A percentile compares a stretch with the other conserved stretches of the same genome.
Conservation (phyloP, 2,329 filamentous ascomycete species). For the Onygenales sp. region DNA sequence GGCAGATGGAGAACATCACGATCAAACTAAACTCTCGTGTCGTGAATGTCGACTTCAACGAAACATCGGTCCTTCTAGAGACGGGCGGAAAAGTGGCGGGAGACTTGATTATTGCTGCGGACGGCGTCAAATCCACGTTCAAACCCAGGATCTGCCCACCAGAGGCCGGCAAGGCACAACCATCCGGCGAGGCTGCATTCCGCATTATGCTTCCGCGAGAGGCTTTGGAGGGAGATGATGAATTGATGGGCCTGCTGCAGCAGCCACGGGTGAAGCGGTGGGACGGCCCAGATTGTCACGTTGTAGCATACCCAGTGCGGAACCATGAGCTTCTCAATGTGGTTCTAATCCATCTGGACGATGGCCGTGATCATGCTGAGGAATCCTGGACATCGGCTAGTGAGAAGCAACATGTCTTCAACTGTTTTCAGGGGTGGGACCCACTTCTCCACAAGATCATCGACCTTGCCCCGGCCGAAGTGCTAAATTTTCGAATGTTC, state of each 20-base stretch:
- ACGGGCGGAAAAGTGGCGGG: slow-evolving; percentile 45
- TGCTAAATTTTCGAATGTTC: slow-evolving; percentile 58
- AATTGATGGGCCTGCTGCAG: slow-evolving; percentile 48
- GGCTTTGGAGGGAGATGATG: slow-evolving; percentile 38
- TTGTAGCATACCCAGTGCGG: slow-evolving; percentile 58
- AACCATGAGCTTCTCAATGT: slow-evolving; percentile 60
- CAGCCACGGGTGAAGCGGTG: slow-evolving; percentile 51
- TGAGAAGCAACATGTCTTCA: slow-evolving; percentile 51
- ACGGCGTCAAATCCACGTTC: slow-evolving; percentile 44
- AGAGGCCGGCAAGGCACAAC: slow-evolving; percentile 33
- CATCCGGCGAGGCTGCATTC: slow-evolving; percentile 46
- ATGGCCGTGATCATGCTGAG: slow-evolving; percentile 43
- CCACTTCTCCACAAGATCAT: slow-evolving; percentile 53
- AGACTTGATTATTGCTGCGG: slow-evolving; percentile 44
- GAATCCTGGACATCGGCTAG: slow-evolving; percentile 57
- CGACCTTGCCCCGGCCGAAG: slow-evolving; percentile 51
- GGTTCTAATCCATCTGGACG: slow-evolving; percentile 52
- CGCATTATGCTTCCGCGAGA: slow-evolving; percentile 44
- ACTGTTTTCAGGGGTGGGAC: slow-evolving; percentile 51
- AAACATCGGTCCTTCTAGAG: slow-evolving; percentile 52
- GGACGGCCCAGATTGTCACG: slow-evolving; percentile 56
- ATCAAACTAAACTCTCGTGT: slow-evolving; percentile 49
- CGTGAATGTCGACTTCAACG: slow-evolving; percentile 50
- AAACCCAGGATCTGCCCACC: background rate
- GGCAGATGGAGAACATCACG: slow-evolving; percentile 58